A percentile compares a stretch with the other conserved stretches of the same genome.
Evolutionary conservation across 2,329 filamentous ascomycete genomes (phyloP).

Genomic region (Penicillium glabrum): DNA sequence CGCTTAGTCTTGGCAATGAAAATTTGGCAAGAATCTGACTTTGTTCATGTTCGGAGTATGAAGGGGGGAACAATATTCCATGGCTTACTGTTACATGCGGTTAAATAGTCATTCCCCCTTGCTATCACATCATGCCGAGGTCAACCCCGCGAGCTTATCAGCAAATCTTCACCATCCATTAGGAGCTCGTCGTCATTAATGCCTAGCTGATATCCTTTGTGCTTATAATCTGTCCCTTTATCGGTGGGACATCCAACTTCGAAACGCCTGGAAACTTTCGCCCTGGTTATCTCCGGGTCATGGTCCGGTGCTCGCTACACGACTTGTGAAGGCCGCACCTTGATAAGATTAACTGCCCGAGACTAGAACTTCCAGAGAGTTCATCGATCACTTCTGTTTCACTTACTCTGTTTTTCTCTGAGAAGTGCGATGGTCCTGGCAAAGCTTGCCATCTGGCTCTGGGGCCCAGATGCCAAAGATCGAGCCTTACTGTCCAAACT

Average conservation of each 20-base stretch:
- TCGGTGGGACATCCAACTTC: background rate
- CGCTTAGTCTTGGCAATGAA: background rate
- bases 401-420: background rate
- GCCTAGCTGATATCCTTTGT: background rate
- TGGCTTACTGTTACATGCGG: background rate
- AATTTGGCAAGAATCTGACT: background rate
- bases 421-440: background rate
- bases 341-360: background rate
- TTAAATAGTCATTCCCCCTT: background rate
- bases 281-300: background rate
- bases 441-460: conserved; percentile 13
- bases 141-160: conserved; percentile 2
- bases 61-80: background rate
- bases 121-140: background rate
- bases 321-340: background rate
- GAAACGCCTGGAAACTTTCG: background rate
- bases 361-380: background rate
- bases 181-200: background rate
- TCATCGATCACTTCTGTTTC: background rate
- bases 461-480: conserved; percentile 13
- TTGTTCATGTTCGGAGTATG: background rate
- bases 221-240: background rate
- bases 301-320: background rate
- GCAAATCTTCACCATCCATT: background rate
- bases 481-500: conserved; percentile 37